A percentile compares a stretch with the other conserved stretches of the same genome.
Evolutionary conservation across 2,329 filamentous ascomycete genomes (phyloP).

Genomic region (Fragosphaeria purpurea): DNA sequence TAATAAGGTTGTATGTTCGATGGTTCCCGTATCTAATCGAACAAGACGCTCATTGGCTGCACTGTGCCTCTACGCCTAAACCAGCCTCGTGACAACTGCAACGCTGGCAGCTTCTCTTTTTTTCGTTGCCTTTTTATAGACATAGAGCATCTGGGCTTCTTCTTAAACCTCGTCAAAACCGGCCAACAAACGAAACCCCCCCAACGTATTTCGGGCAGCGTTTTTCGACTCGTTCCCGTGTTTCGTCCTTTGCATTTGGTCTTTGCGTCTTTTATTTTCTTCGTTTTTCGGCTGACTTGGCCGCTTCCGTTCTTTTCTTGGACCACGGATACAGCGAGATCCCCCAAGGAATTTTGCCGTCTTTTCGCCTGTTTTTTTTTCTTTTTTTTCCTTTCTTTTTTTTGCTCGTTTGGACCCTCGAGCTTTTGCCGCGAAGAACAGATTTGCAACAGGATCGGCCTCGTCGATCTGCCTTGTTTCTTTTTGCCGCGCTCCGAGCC

Average conservation of each 20-base stretch:
- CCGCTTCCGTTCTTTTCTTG: too few relatives aligned
- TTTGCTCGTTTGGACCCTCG: too few relatives aligned
- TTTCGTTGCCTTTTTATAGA: neutral
- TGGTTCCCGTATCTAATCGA: slow-evolving; percentile 1
- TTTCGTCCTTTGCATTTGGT: neutral
- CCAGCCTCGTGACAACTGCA: slow-evolving; percentile 12
- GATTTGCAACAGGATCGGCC: neutral
- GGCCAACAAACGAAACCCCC: too few relatives aligned
- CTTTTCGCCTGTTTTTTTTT: neutral
- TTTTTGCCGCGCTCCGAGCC: neutral
- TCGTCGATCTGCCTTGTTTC: neutral
- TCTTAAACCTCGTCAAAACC: too few relatives aligned
- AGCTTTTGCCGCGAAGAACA: neutral
- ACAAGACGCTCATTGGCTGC: slow-evolving; percentile 6
- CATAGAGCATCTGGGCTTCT: neutral
- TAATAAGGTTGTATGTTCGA: too few relatives aligned
- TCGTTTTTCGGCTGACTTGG: too few relatives aligned
- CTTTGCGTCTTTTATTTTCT: neutral
- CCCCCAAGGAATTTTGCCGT: neutral
- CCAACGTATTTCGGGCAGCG: too few relatives aligned
- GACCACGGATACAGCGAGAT: too few relatives aligned
- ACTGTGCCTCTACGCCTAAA: neutral
- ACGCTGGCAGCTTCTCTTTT: slow-evolving; percentile 12
- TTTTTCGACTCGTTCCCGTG: neutral
- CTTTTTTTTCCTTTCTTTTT: neutral